A percentile compares a stretch with the other conserved stretches of the same genome.
Conservation (phyloP, 257 asterid genomes). For the Marsdenia floribunda region DNA sequence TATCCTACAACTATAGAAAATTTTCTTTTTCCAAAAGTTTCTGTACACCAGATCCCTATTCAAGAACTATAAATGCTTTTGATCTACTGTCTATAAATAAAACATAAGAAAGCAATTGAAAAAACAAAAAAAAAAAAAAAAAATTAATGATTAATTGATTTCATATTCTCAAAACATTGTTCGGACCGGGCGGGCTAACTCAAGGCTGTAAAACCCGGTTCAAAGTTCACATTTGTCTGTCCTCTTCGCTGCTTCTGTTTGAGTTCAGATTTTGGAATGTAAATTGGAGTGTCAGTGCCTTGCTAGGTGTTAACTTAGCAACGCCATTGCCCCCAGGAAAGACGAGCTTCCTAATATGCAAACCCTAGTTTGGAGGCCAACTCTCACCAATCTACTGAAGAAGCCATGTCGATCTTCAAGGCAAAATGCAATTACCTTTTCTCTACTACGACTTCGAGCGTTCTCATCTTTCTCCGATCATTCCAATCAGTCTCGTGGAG, state of each 20-base stretch:
- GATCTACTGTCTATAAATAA: too few species aligned
- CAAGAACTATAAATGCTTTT: too few species aligned
- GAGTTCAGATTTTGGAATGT: background rate
- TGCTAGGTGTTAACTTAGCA: background rate
- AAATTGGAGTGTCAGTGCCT: background rate
- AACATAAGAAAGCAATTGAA: too few species aligned
- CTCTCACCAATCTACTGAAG: slow-evolving; percentile 7
- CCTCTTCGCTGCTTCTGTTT: background rate
- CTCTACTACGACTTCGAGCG: slow-evolving; percentile 26
- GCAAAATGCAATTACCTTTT: background rate
- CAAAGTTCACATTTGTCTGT: background rate
- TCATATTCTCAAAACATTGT: too few species aligned
- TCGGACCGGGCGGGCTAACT: too few species aligned
- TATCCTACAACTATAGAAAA: too few species aligned
- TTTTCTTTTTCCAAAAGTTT: too few species aligned
- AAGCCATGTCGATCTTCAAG: background rate
- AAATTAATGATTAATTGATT: too few species aligned
- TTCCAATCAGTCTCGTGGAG: slow-evolving; percentile 86
- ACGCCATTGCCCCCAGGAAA: background rate
- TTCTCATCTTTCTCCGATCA: slow-evolving; percentile 51
- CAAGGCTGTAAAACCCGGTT: background rate
- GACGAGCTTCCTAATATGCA: slow-evolving; percentile 7
- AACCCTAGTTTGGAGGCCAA: slow-evolving; percentile 15
- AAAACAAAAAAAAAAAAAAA: too few species aligned
- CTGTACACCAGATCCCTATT: too few species aligned